These are phyloP conservation scores for Verticillium longisporum DNA, from an alignment of 2,329 filamentous ascomycete genomes.

Conservation along the genomic window DNA sequence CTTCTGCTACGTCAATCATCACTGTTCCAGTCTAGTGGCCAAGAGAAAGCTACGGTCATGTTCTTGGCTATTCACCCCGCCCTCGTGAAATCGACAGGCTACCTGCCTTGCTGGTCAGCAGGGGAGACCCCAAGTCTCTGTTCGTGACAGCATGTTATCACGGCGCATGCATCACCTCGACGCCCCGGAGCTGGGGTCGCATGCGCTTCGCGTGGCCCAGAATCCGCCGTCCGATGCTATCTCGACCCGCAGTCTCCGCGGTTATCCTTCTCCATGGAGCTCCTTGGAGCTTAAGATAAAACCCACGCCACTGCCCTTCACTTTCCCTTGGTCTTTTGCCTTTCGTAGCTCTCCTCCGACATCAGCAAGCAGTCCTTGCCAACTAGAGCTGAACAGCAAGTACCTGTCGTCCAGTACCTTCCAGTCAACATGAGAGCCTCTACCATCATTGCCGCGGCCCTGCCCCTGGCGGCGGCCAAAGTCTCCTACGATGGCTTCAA, in stretches of 20 bases:
- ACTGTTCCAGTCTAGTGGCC: neutral
- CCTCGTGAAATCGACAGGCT: neutral
- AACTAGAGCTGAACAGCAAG: neutral
- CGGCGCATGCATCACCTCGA: neutral
- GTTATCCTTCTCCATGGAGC: neutral
- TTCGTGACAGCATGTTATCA: neutral
- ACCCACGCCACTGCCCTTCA: neutral
- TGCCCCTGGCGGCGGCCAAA: constrained; percentile 3
- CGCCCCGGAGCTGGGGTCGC: neutral
- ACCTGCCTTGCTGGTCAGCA: neutral
- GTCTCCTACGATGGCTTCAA: constrained; percentile 38
- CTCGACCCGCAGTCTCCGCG: neutral
- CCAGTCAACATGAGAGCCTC: constrained; percentile 6
- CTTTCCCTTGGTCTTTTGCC: neutral
- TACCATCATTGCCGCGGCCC: constrained; percentile 1
- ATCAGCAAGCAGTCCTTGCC: neutral
- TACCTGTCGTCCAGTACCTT: neutral
- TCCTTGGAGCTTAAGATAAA: neutral
- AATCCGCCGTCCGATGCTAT: neutral
- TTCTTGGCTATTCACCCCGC: neutral
- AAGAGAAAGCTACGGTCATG: neutral
- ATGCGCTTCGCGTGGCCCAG: neutral
- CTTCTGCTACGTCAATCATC: neutral
- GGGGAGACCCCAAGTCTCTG: neutral
- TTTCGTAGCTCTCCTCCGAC: neutral